A percentile compares a stretch with the other conserved stretches of the same genome.
These are phyloP conservation scores for Alternaria hordeiaustralica DNA, from an alignment of 2,329 filamentous ascomycete species.

Conservation along the genomic window DNA sequence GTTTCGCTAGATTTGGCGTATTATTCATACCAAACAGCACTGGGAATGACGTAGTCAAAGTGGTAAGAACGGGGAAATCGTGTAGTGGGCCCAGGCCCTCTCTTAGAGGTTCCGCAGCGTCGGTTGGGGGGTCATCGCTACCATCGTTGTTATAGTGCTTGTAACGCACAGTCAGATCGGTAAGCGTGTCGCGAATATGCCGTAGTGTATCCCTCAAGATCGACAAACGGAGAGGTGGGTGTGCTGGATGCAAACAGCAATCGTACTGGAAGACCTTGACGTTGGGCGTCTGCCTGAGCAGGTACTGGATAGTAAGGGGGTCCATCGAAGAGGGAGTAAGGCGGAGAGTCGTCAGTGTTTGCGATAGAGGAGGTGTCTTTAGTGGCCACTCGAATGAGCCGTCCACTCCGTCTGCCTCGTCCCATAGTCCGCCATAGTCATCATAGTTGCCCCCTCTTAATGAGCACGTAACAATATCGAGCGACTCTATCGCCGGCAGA, in stretches of 20 bases:
- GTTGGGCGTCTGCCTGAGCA: conserved; percentile 2
- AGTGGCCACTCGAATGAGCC: conserved; percentile 5
- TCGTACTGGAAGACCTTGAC: conserved; percentile 1
- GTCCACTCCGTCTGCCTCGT: neutral
- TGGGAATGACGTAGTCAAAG: neutral
- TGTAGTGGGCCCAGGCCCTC: neutral
- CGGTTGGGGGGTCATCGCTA: neutral
- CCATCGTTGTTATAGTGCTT: neutral
- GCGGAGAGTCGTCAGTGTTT: neutral
- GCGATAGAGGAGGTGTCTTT: neutral
- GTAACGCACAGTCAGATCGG: neutral
- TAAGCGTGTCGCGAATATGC: neutral
- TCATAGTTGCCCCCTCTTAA: neutral
- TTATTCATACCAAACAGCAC: neutral
- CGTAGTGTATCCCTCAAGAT: neutral
- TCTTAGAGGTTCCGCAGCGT: neutral
- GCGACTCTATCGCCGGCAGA: neutral
- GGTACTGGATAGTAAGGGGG: neutral
- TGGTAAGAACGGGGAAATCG: neutral
- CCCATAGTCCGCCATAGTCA: neutral
- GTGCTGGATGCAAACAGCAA: neutral
- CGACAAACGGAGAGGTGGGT: neutral
- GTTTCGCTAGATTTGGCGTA: neutral
- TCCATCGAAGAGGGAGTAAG: neutral
- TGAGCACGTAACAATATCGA: neutral